Conservation (phyloP, 352 stramenopile genomes). For the Phytopythium cucurbitacearum region DNA sequence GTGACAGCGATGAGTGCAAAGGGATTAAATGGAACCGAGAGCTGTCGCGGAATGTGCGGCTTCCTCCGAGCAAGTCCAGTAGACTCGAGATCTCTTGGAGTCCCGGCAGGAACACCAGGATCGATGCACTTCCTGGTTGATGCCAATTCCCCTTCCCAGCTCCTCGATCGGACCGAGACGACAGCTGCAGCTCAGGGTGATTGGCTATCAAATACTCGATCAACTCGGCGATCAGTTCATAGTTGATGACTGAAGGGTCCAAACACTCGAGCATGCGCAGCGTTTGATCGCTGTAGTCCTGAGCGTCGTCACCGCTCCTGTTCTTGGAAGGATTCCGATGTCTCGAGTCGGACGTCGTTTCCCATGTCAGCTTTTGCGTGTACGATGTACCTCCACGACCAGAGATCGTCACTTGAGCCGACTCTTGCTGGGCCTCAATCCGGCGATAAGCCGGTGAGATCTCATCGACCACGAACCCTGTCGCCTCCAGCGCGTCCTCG, state of each 20-base stretch:
- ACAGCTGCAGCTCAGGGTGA: slow-evolving; percentile 38
- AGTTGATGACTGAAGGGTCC: slow-evolving; percentile 93
- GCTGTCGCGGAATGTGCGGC: slow-evolving; percentile 38
- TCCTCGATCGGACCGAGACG: slow-evolving; percentile 4
- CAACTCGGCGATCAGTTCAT: slow-evolving; percentile 90
- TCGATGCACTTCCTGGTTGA: slow-evolving; percentile 48
- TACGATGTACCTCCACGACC: slow-evolving; percentile 59
- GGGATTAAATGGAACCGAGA: slow-evolving; percentile 74
- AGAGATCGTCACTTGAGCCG: slow-evolving; percentile 58
- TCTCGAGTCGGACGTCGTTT: slow-evolving; percentile 24
- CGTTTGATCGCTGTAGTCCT: slow-evolving; percentile 84
- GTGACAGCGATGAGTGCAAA: slow-evolving; percentile 92
- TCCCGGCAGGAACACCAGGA: slow-evolving; percentile 96
- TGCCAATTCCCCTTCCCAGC: not conserved
- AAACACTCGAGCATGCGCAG: slow-evolving; percentile 78
- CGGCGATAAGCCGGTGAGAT: slow-evolving; percentile 43
- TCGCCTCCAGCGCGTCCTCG: slow-evolving; percentile 91
- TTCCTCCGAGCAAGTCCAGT: slow-evolving; percentile 60
- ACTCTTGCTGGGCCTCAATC: slow-evolving; percentile 23
- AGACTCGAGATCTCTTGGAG: slow-evolving; percentile 92
- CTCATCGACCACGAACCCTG: slow-evolving; percentile 83
- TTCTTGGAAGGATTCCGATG: slow-evolving; percentile 16
- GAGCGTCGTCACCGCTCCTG: slow-evolving; percentile 7
- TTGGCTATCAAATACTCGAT: slow-evolving; percentile 70
- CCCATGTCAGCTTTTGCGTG: slow-evolving; percentile 60